Evolutionary conservation across 305 asterid genomes (phyloP).

Genomic region (Fraxinus dipetala): DNA sequence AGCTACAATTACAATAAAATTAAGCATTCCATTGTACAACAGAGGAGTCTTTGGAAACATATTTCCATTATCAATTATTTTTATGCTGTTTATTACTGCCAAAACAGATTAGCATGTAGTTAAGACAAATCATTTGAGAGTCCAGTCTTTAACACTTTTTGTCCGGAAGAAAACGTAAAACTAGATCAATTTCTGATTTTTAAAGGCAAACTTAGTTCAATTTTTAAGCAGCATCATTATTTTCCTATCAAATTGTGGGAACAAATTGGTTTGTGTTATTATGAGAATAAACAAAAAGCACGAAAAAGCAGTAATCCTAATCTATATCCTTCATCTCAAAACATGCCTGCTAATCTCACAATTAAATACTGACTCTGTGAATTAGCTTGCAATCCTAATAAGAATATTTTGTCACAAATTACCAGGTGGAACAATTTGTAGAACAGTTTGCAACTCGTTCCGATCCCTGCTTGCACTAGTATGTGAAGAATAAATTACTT

Average conservation of each 20-base stretch:
- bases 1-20: background rate
- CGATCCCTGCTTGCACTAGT: slow-evolving; percentile 61
- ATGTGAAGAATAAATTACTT: slow-evolving; percentile 75
- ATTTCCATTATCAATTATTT: background rate
- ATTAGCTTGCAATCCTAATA: slow-evolving; percentile 12
- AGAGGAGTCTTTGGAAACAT: background rate
- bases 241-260: background rate
- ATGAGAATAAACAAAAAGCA: background rate
- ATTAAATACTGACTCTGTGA: background rate
- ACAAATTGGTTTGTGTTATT: slow-evolving; percentile 7
- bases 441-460: slow-evolving; percentile 62
- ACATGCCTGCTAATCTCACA: slow-evolving; percentile 1
- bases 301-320: background rate
- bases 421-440: slow-evolving; percentile 81
- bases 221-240: slow-evolving; percentile 8
- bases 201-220: background rate
- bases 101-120: background rate
- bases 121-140: background rate
- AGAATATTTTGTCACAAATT: slow-evolving; percentile 21
- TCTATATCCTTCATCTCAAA: background rate
- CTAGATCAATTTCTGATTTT: slow-evolving; percentile 1
- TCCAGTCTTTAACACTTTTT: background rate
- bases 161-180: background rate
- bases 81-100: background rate
- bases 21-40: background rate